Conservation (phyloP, 2,329 filamentous ascomycete species). For the Lachnellula hyalina region DNA sequence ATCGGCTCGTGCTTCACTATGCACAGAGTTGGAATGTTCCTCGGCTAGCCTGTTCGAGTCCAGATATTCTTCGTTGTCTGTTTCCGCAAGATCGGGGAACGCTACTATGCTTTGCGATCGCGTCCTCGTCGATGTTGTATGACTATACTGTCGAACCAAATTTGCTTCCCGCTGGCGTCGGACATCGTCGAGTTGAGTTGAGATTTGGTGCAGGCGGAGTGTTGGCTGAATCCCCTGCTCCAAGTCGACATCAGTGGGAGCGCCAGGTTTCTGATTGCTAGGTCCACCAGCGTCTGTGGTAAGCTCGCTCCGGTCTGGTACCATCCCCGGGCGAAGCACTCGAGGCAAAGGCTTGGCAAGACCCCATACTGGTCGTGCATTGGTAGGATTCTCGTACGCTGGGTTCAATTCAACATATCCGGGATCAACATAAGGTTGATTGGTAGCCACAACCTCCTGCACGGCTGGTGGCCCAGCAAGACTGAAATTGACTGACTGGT, state of each 20-base stretch:
- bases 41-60: background rate
- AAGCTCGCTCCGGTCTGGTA: slow-evolving; percentile 39
- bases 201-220: slow-evolving; percentile 17
- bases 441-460: slow-evolving; percentile 23
- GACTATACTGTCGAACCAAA: slow-evolving; percentile 7
- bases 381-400: slow-evolving; percentile 46
- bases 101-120: background rate
- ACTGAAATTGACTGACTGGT: slow-evolving; percentile 23
- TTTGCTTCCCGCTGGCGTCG: slow-evolving; percentile 21
- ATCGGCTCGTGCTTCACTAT: background rate
- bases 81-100: background rate
- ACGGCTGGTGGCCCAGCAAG: slow-evolving; percentile 24
- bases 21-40: background rate
- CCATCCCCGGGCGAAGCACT: slow-evolving; percentile 48
- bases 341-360: slow-evolving; percentile 49
- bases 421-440: slow-evolving; percentile 46
- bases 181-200: slow-evolving; percentile 18
- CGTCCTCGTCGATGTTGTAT: background rate
- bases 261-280: slow-evolving; percentile 27
- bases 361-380: slow-evolving; percentile 47
- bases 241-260: slow-evolving; percentile 32
- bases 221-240: slow-evolving; percentile 38
- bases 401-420: slow-evolving; percentile 49
- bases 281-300: slow-evolving; percentile 30
- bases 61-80: background rate